A percentile compares a stretch with the other conserved stretches of the same genome.
Conservation (phyloP, 805 yeast genomes). For the Kazachstania psychrophila region DNA sequence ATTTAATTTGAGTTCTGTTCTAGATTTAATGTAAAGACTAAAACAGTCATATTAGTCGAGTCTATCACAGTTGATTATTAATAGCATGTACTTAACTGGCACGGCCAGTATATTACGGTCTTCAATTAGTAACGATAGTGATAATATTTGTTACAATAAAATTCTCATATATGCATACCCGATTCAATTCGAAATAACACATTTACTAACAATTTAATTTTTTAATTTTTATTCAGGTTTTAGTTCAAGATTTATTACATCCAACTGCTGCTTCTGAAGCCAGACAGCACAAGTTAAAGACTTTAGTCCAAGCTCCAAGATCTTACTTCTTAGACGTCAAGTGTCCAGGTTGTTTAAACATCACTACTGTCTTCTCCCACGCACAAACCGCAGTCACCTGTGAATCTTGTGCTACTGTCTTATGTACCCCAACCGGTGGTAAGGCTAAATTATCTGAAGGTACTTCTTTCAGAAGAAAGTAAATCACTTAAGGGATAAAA, state of each 20-base stretch:
- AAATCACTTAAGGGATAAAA: conserved; percentile 28
- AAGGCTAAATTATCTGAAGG: conserved; percentile 99
- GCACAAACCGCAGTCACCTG: conserved; percentile 99
- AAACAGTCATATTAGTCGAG: no score
- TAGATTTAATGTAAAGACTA: no score
- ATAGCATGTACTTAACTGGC: no score
- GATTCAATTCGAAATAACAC: no score
- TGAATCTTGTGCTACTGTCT: conserved; percentile 96
- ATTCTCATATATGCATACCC: no score
- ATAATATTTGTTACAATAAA: no score
- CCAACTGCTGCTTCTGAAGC: conserved; percentile 97
- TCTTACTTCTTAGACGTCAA: conserved; percentile 99
- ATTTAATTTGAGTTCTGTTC: no score
- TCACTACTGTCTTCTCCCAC: conserved; percentile 98
- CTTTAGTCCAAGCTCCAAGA: conserved; percentile 96
- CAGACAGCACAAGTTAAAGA: conserved; percentile 93
- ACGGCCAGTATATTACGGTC: no score
- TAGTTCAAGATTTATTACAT: conserved; percentile 98
- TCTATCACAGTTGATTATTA: no score
- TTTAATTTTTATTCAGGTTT: conserved; percentile 47
- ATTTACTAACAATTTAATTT: conserved; percentile 18
- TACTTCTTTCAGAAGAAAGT: conserved; percentile 98
- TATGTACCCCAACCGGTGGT: conserved; percentile 99
- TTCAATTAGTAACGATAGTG: no score
- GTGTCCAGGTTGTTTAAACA: conserved; percentile 98